Conservation (phyloP, 2,329 filamentous ascomycete genomes). For the Aspergillus costaricaensis region DNA sequence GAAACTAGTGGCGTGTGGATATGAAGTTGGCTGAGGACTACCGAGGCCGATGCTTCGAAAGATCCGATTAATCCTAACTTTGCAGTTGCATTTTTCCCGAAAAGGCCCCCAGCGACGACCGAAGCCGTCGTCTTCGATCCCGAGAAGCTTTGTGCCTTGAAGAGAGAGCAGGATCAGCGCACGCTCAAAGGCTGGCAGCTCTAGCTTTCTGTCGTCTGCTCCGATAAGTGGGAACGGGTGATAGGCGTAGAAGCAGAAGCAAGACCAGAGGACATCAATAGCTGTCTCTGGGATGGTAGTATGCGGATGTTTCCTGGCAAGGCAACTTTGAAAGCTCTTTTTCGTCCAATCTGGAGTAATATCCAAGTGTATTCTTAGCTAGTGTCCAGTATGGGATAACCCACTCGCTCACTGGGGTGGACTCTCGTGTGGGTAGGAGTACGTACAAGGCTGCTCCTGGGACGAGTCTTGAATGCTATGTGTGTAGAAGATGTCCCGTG, state of each 20-base stretch:
- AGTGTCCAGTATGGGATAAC: neutral
- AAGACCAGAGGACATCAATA: conserved; percentile 3
- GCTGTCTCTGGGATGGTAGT: neutral
- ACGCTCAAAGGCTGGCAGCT: conserved; percentile 3
- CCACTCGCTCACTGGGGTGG: neutral
- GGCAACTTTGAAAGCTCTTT: neutral
- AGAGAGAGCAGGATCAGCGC: neutral
- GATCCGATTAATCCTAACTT: neutral
- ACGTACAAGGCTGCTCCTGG: conserved; percentile 5
- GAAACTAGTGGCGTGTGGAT: neutral
- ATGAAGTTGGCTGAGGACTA: neutral
- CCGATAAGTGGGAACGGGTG: neutral
- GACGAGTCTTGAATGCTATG: neutral
- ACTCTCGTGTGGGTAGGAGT: neutral
- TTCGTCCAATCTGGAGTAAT: neutral
- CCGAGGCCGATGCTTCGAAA: neutral
- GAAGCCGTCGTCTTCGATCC: neutral
- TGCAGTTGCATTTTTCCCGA: neutral
- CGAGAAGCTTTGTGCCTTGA: neutral
- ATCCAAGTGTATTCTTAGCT: neutral
- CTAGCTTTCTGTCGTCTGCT: neutral
- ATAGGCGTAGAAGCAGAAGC: conserved; percentile 3
- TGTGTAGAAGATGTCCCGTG: neutral
- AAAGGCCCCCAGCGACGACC: neutral
- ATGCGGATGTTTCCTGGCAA: neutral